A percentile compares a stretch with the other conserved stretches of the same genome.
Conservation (phyloP, 2,329 filamentous ascomycete genomes). For the Bipolaris zeicola region DNA sequence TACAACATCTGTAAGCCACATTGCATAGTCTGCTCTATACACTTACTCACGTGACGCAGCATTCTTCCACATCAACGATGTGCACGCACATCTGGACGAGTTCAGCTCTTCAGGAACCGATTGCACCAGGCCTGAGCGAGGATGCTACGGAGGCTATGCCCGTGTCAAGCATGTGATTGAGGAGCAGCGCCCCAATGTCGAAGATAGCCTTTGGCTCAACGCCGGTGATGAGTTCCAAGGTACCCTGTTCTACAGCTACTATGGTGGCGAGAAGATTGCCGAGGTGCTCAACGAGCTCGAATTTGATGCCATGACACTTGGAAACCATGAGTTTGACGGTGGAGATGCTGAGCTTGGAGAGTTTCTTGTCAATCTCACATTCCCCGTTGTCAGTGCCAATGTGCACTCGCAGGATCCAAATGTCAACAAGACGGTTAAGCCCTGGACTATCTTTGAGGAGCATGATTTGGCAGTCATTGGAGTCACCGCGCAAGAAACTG, state of each 20-base stretch:
- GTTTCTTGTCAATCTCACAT: slow-evolving; percentile 68
- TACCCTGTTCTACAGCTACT: slow-evolving; percentile 70
- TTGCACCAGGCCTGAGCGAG: slow-evolving; percentile 61
- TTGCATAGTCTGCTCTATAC: not conserved
- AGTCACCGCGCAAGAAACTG: slow-evolving; percentile 65
- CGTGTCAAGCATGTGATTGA: slow-evolving; percentile 67
- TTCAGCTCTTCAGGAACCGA: slow-evolving; percentile 66
- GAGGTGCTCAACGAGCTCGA: slow-evolving; percentile 68
- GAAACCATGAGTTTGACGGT: slow-evolving; percentile 62
- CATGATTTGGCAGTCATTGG: slow-evolving; percentile 68
- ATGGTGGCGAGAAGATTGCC: slow-evolving; percentile 71
- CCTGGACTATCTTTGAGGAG: slow-evolving; percentile 67
- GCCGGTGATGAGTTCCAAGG: slow-evolving; percentile 73
- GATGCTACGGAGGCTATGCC: slow-evolving; percentile 69
- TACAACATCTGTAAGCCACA: slow-evolving; percentile 43
- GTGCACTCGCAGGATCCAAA: slow-evolving; percentile 64
- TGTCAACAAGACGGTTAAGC: slow-evolving; percentile 67
- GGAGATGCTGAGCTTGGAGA: slow-evolving; percentile 67
- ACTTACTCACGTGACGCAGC: slow-evolving; percentile 36
- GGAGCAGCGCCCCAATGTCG: slow-evolving; percentile 60
- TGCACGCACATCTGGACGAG: slow-evolving; percentile 70
- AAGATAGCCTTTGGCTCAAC: slow-evolving; percentile 68
- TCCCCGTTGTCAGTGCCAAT: slow-evolving; percentile 68
- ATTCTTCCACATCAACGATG: slow-evolving; percentile 73
- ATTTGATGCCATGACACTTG: slow-evolving; percentile 68